Conservation (phyloP, 1,284 basidiomycete species). For the Agaricales sp. region DNA sequence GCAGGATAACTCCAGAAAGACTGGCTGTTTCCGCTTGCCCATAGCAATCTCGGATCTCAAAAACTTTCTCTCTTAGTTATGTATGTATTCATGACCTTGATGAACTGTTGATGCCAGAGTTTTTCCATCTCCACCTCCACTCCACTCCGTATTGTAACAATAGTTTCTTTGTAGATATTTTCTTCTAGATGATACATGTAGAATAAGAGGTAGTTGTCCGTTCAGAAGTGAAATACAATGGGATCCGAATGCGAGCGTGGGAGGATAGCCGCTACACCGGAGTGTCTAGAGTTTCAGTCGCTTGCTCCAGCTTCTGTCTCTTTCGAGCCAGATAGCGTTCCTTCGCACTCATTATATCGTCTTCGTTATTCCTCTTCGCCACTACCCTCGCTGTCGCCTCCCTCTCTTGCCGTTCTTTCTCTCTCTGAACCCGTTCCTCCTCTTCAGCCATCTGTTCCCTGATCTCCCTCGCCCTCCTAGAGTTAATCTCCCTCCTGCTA, state of each 20-base stretch:
- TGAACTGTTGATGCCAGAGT: too few relatives aligned
- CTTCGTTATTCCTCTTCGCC: slow-evolving; percentile 60
- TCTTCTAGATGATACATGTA: neutral
- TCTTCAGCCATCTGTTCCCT: slow-evolving; percentile 68
- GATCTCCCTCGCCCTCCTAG: slow-evolving; percentile 66
- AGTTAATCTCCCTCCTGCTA: slow-evolving; percentile 68
- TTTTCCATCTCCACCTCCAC: too few relatives aligned
- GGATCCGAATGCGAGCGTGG: too few relatives aligned
- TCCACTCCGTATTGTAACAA: too few relatives aligned
- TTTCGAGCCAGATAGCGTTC: slow-evolving; percentile 76
- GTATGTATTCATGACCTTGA: too few relatives aligned
- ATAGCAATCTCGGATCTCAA: too few relatives aligned
- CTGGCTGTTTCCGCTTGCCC: slow-evolving; percentile 10
- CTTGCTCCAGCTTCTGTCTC: slow-evolving; percentile 60
- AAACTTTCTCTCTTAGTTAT: too few relatives aligned
- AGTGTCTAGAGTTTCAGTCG: neutral
- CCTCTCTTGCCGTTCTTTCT: slow-evolving; percentile 49
- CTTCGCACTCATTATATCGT: slow-evolving; percentile 60
- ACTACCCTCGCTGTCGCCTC: slow-evolving; percentile 47
- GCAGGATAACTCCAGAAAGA: slow-evolving; percentile 17
- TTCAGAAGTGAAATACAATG: neutral
- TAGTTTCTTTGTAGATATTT: too few relatives aligned
- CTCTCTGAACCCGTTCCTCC: slow-evolving; percentile 42
- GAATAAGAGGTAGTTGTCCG: neutral
- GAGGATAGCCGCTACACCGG: too few relatives aligned